These are phyloP conservation scores for Phanerochaete carnosa DNA, from an alignment of 768 basidiomycete genomes.

Conservation along the genomic window DNA sequence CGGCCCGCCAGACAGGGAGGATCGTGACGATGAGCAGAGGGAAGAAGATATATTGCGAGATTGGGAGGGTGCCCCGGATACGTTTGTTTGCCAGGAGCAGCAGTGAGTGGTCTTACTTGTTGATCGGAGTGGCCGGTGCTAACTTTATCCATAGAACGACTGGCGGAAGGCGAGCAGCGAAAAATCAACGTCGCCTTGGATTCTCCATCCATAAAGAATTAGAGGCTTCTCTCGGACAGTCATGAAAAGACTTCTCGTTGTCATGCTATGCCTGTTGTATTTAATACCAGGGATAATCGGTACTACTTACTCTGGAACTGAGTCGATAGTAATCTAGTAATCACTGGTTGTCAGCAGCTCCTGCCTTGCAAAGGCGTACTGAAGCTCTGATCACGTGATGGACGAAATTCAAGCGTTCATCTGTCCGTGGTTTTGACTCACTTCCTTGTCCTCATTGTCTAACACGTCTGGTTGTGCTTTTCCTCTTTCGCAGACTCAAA, in stretches of 20 bases:
- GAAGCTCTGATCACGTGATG: background rate
- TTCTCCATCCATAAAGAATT: conserved; percentile 84
- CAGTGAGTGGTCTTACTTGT: conserved; percentile 40
- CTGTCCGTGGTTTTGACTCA: background rate
- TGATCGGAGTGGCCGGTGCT: background rate
- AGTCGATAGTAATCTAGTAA: background rate
- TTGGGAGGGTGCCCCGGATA: conserved; percentile 96
- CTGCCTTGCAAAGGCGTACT: no score
- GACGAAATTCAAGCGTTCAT: background rate
- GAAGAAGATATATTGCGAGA: conserved; percentile 87
- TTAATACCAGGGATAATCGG: background rate
- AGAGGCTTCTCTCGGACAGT: conserved; percentile 12
- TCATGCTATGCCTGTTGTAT: background rate
- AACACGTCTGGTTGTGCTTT: no score
- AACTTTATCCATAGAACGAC: conserved; percentile 53
- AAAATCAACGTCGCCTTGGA: conserved; percentile 79
- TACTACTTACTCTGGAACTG: background rate
- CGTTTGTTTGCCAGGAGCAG: conserved; percentile 97
- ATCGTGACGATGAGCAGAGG: conserved; percentile 42
- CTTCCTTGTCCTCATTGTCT: background rate
- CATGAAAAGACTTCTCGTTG: background rate
- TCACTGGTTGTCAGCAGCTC: background rate
- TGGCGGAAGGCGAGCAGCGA: conserved; percentile 84
- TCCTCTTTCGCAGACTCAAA: background rate
- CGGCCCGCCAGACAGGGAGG: conserved; percentile 43